phyloP scores from a whole-genome alignment of 179 eudicot species.

The Camellia oleifera region DNA sequence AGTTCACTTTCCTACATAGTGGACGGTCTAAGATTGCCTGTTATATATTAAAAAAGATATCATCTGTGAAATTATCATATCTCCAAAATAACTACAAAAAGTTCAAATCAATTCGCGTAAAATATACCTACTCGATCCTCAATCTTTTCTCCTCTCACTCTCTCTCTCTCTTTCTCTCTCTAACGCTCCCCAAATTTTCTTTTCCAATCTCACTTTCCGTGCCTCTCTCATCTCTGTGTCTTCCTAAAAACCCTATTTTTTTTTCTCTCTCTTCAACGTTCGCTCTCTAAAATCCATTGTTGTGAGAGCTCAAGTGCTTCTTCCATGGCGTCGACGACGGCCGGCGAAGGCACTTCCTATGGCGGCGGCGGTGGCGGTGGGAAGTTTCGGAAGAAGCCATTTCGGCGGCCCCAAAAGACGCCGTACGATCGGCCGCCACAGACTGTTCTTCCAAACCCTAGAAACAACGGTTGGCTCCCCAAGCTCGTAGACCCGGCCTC shows the following conservation, averaged over 20 bases:
- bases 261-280: slow-evolving; percentile 12
- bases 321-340: slow-evolving; percentile 31
- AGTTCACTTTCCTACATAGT: too few relatives aligned
- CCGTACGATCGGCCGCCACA: slow-evolving; percentile 71
- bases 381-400: slow-evolving; percentile 40
- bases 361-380: slow-evolving; percentile 50
- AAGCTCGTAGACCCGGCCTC: slow-evolving; percentile 85
- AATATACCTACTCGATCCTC: not conserved
- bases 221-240: not conserved
- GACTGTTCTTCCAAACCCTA: slow-evolving; percentile 38
- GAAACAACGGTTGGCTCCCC: slow-evolving; percentile 48
- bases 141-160: not conserved
- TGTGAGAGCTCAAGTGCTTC: not conserved
- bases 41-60: too few relatives aligned
- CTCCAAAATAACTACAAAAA: too few relatives aligned
- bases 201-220: not conserved
- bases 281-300: not conserved
- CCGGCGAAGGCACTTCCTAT: slow-evolving; percentile 29
- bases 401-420: slow-evolving; percentile 38
- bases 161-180: not conserved
- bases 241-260: not conserved
- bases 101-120: too few relatives aligned
- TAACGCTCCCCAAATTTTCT: not conserved
- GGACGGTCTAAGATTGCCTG: too few relatives aligned
- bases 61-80: too few relatives aligned